phyloP scores from a whole-genome alignment of 2,329 filamentous ascomycete species.

The Pseudogymnoascus sp. region DNA sequence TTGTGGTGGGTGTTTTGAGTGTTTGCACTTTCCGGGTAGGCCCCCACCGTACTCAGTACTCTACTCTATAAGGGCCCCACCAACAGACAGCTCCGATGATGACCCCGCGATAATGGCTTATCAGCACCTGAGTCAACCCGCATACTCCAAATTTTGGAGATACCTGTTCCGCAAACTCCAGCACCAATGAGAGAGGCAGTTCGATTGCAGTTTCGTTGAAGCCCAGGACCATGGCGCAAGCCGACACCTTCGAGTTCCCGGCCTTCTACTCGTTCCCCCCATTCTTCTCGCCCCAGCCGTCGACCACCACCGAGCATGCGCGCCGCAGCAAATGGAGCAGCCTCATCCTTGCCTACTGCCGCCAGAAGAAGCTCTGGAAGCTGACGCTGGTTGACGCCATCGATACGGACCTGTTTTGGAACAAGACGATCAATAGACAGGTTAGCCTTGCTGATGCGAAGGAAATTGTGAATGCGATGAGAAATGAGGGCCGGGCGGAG shows the following conservation, averaged over 20 bases:
- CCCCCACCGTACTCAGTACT: background rate
- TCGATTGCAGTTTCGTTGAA: too few species aligned
- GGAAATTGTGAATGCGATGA: conserved; percentile 52
- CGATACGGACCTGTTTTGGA: conserved; percentile 50
- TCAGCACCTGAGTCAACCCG: too few species aligned
- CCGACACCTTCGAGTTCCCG: conserved; percentile 43
- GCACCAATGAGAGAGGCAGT: too few species aligned
- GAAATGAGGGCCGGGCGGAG: conserved; percentile 53
- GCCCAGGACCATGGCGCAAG: background rate
- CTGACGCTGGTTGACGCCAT: conserved; percentile 58
- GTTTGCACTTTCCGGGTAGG: background rate
- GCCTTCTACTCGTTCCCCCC: conserved; percentile 67
- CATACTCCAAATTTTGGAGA: too few species aligned
- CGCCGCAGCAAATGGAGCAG: conserved; percentile 80
- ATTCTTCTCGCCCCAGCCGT: conserved; percentile 77
- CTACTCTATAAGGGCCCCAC: too few species aligned
- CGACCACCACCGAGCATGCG: conserved; percentile 61
- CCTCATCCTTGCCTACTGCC: conserved; percentile 76
- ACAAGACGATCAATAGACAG: conserved; percentile 44
- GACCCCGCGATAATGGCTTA: background rate
- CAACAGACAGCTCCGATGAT: background rate
- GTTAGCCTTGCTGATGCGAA: conserved; percentile 43
- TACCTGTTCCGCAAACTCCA: too few species aligned
- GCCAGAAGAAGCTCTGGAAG: conserved; percentile 62
- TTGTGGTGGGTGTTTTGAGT: too few species aligned